phyloP scores from a whole-genome alignment of 1,284 basidiomycete species.

The Marasmius tenuissimus region DNA sequence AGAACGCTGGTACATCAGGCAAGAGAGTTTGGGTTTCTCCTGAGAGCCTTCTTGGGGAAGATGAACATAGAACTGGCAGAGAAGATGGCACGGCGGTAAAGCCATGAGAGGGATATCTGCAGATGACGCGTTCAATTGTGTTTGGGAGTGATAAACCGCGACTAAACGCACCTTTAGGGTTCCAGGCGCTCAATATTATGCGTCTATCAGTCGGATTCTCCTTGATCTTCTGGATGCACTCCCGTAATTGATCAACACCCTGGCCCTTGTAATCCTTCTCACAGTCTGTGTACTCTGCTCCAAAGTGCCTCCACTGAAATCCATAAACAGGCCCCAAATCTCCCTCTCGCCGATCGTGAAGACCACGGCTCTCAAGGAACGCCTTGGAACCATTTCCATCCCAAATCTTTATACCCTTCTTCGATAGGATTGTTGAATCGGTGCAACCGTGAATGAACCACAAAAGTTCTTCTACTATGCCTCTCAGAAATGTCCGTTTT shows the following conservation, averaged over 20 bases:
- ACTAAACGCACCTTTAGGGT: conserved; percentile 79
- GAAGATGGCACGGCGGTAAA: conserved; percentile 96
- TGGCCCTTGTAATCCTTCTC: conserved; percentile 84
- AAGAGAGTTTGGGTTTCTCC: conserved; percentile 79
- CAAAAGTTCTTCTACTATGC: conserved; percentile 91
- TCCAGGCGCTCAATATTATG: conserved; percentile 98
- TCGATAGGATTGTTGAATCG: conserved; percentile 75
- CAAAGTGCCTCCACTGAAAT: conserved; percentile 99
- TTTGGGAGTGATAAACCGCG: background rate
- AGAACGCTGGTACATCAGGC: conserved; percentile 97
- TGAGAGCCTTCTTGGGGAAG: conserved; percentile 56
- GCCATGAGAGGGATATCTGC: conserved; percentile 93
- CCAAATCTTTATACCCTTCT: conserved; percentile 96
- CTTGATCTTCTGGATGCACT: conserved; percentile 91
- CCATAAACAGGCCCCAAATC: conserved; percentile 98
- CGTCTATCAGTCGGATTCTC: conserved; percentile 92
- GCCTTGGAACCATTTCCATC: conserved; percentile 92
- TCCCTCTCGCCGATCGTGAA: conserved; percentile 84
- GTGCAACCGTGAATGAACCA: conserved; percentile 94
- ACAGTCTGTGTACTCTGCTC: conserved; percentile 84
- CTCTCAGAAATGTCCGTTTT: conserved; percentile 91
- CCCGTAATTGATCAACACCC: conserved; percentile 91
- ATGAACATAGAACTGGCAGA: conserved; percentile 98
- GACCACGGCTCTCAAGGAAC: conserved; percentile 84
- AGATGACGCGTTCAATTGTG: background rate